Percentiles rank a stretch among this genome's conserved stretches.
These are phyloP conservation scores for Fraxinus velutina DNA, from an alignment of 305 asterid genomes.

Conservation along the genomic window DNA sequence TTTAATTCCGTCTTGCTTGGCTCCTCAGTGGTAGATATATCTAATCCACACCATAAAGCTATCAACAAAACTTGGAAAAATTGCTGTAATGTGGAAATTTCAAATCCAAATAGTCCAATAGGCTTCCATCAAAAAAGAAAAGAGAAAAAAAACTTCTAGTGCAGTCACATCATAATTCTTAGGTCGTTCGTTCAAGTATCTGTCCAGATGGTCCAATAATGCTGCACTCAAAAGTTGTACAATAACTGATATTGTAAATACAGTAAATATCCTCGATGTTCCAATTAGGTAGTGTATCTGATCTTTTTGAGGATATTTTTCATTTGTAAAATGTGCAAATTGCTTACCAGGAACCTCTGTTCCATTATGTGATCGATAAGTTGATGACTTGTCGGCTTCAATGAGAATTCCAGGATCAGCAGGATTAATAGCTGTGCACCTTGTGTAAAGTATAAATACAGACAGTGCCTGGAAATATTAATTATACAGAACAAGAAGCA, in stretches of 20 bases:
- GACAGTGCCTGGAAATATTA: constrained; percentile 60
- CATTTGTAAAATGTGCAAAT: constrained; percentile 1
- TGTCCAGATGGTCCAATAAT: not conserved
- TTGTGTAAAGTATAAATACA: constrained; percentile 75
- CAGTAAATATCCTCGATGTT: not conserved
- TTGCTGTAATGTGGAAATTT: not conserved
- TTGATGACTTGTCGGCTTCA: constrained; percentile 58
- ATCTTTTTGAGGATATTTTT: constrained; percentile 1
- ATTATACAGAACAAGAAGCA: constrained; percentile 28
- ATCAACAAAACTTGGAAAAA: constrained; percentile 20
- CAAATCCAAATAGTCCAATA: not conserved
- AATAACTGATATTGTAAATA: not conserved
- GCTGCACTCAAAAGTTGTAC: no score
- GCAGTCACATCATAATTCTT: not conserved
- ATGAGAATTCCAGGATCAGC: constrained; percentile 92
- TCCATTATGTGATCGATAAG: constrained; percentile 53
- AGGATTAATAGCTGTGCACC: constrained; percentile 96
- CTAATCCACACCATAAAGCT: constrained; percentile 34
- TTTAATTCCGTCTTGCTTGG: constrained; percentile 48
- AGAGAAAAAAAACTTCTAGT: not conserved
- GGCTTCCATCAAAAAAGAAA: not conserved
- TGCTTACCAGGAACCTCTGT: constrained; percentile 70
- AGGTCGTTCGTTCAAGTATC: constrained; percentile 3
- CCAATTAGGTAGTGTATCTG: not conserved
- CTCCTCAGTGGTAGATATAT: constrained; percentile 51